Evolutionary conservation across 148 eudicot genomes (phyloP), one percentile per base, ranked within the genome.

Genomic region (Nyssa sinensis): DNA sequence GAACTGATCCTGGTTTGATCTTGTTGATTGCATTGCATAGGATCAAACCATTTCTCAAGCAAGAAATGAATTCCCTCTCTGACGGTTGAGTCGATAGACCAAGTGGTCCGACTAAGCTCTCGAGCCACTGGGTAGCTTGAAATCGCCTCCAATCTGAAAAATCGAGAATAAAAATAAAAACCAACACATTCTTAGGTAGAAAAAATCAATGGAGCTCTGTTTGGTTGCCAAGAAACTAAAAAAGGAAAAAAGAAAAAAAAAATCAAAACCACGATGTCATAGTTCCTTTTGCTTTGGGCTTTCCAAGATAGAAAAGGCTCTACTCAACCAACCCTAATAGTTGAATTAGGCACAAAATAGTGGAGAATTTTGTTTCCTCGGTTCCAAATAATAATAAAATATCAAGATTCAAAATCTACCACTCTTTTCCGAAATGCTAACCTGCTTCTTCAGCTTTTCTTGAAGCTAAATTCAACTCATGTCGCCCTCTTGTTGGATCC

Each of bases 361-460:
- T n/a, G n/a, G n/a, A n/a, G n/a, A n/a, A n/a, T n/a, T n/a, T n/a
- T n/a, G n/a, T n/a, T n/a, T n/a, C n/a, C n/a, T n/a, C n/a, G n/a
- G n/a, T n/a, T 9, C 24, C 27, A 27, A 44, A 49, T 44, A 30
- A 31, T 30, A 39, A 24, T 21, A 53, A 31, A 70, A 39, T 23
- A 0, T 71, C 62, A 70, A 70, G 62, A 70, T 27, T 30, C 29
- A n/a, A n/a, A n/a, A n/a, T n/a, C 47, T 66, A 5, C 9, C 53
- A 21, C 60, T 49, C 33, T 10, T n/a, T 47, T 47, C 17, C 4
- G 13, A 69, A n/a, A 58, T 0, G 63, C 30, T 17, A 71, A 92
- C 98, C 97, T 79, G 94, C 88, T 85, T 95, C 97, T 86, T 95
- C 91, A 8, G 97, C 93, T 78, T 83, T 95, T 85, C 98, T 95